Base-by-base conservation (phyloP, 2,329 filamentous ascomycete genomes). In the Hymenoscyphus scutula region DNA sequence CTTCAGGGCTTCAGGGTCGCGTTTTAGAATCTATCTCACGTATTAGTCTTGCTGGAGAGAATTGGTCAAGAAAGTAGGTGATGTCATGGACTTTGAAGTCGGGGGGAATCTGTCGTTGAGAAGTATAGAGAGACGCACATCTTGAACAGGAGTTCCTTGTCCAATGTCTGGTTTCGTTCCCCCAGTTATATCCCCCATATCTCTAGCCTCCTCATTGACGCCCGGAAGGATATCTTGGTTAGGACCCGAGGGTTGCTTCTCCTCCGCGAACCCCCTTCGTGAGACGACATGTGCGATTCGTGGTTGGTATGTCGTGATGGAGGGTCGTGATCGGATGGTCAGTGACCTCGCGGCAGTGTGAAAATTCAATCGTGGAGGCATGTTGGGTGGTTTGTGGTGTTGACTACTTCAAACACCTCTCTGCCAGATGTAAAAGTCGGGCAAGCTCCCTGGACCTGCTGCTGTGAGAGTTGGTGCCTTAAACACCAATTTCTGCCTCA, bases 71-170 rank as follows among this genome's bases (percentile, higher is more conserved):
- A 65, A 17, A 45, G 45, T 69, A 64, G 62, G 59, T 69, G 63
- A 67, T 66, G 62, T 67, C 23, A 69, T 65, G 59, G 58, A 25
- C 58, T 56, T 32, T 30, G 58, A 41, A 69, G 62, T 32, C 45
- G 45, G 8, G 19, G 45, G 19, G 4, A 51, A 25, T 51, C 7
- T 51, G 45, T 19, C 25, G 25, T 51, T 51, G 19, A 23, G 45
- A 45, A 45, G 57, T 3, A 25, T 57, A 65, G 53, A 54, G 10
- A 38, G 56, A 70, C 78, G 68, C 72, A 89, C 87, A 77, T 90
- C 87, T 73, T 86, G 81, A 66, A 90, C 81, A 7, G 86, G 86
- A 57, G 87, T 87, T 17, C 87, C 87, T 72, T 89, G 85, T 56
- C 83, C 80, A 38, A 89, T 71, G 70, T 90, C 87, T 23, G 87